Evolutionary conservation across 2,329 filamentous ascomycete genomes (phyloP).

Genomic region (Fonsecaea multimorphosa): DNA sequence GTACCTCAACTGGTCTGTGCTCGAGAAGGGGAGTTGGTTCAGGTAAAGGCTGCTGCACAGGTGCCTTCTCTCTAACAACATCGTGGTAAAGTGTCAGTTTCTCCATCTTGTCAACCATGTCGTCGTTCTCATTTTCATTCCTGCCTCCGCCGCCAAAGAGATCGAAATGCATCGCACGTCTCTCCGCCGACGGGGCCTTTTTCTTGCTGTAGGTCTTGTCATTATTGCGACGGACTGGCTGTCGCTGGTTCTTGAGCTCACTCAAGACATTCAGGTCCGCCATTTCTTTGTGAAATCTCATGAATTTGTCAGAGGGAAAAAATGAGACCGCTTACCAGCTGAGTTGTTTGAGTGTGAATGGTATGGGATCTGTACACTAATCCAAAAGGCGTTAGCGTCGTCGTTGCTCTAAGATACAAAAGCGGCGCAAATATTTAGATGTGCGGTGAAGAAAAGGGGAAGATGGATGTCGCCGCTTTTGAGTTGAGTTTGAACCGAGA

Average conservation of each 20-base stretch:
- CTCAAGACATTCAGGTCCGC: constrained; percentile 26
- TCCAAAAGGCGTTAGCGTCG: constrained; percentile 29
- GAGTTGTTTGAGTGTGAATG: constrained; percentile 17
- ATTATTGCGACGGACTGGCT: constrained; percentile 25
- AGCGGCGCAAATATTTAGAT: constrained; percentile 15
- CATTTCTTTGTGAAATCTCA: constrained; percentile 25
- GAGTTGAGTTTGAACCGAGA: no score
- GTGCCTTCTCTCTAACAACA: constrained; percentile 19
- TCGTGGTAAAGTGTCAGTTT: constrained; percentile 27
- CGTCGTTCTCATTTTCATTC: constrained; percentile 34
- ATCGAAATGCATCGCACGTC: constrained; percentile 32
- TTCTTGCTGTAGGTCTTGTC: constrained; percentile 39
- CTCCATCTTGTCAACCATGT: constrained; percentile 32
- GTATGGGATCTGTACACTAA: constrained; percentile 7
- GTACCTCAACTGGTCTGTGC: constrained; percentile 7
- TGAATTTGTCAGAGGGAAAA: constrained; percentile 15
- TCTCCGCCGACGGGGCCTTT: constrained; percentile 25
- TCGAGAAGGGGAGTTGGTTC: constrained; percentile 8
- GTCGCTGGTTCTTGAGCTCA: constrained; percentile 33
- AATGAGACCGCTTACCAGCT: constrained; percentile 17
- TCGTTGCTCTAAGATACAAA: constrained; percentile 24
- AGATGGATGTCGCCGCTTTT: constrained; percentile 16
- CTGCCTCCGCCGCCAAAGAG: constrained; percentile 32
- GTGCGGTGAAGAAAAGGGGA: neutral
- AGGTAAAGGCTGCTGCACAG: neutral